Base-by-base conservation (phyloP, 2,329 filamentous ascomycete species). In the Colletotrichum paranaense region DNA sequence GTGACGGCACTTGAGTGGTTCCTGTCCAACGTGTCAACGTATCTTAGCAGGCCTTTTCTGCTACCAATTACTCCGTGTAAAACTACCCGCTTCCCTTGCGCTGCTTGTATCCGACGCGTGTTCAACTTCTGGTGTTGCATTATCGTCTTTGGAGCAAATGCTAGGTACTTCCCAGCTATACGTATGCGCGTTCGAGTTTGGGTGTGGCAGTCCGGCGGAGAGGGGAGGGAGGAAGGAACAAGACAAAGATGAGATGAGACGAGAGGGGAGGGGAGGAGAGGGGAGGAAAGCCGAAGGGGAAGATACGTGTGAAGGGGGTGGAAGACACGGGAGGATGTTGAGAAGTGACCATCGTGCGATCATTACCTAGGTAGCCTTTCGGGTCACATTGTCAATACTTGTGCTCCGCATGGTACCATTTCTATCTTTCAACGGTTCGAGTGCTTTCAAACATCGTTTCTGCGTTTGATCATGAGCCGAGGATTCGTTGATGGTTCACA, bases 1-100 rank as follows among this genome's bases (percentile, higher is more conserved):
- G 67, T 65, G 71, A 73, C 67, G 67, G 66, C 55, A 73, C 55
- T 65, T 57, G 11, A 66, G 35, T 57, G 56, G 53, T 52, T 22
- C 35, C 46, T 26, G 60, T 57, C 62, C 62, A 62, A 49, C 60
- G 60, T 53, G n/a, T 11, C 5, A 35, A 35, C 32, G 11, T 35
- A 35, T 52, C 52, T 57, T 66, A 66, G 62, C 67, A 56, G 26
- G 35, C 26, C 28, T 14, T 35, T 19, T 67, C 42, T 35, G 35
- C 35, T 19, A 14, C 42, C 28, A n/a, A 16, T 16, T 42, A 42
- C 5, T 14, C 14, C 38, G 14, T 42, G 38, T 42, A 42, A 42
- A 42, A 42, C 38, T 5, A 19, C 38, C 16, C 14, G 38, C 14
- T 16, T 16, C 38, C 19, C 38, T 3, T 42, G 38, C 38, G 14